Conservation (phyloP, 78 protist genomes). For the Dictyostelium capitatum region DNA sequence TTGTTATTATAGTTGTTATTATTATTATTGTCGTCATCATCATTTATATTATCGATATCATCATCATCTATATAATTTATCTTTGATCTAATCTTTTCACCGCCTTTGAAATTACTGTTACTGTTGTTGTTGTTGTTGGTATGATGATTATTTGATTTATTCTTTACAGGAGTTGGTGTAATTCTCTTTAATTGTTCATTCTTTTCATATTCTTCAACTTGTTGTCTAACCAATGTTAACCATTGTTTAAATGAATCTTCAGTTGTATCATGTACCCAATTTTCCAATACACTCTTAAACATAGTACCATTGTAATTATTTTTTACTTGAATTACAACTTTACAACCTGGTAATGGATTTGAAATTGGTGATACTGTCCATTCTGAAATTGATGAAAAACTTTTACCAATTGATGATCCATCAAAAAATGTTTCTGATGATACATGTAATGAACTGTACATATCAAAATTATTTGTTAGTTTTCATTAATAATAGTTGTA, state of each 20-base stretch:
- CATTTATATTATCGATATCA: neutral
- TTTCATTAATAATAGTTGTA: neutral
- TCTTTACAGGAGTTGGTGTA: slow-evolving; percentile 69
- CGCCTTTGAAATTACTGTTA: neutral
- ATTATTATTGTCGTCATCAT: neutral
- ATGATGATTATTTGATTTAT: neutral
- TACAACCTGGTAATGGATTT: slow-evolving; percentile 52
- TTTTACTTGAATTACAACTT: slow-evolving; percentile 51
- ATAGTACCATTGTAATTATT: slow-evolving; percentile 56
- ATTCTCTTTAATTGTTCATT: slow-evolving; percentile 50
- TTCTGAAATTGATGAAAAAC: slow-evolving; percentile 56
- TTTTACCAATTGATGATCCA: slow-evolving; percentile 55
- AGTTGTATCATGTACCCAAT: slow-evolving; percentile 76
- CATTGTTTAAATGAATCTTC: slow-evolving; percentile 69
- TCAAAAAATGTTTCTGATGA: slow-evolving; percentile 70
- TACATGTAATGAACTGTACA: slow-evolving; percentile 32
- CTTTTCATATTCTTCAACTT: slow-evolving; percentile 76
- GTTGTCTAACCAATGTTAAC: slow-evolving; percentile 51
- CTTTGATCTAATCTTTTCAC: neutral
- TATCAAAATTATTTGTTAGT: neutral
- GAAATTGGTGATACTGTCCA: slow-evolving; percentile 66
- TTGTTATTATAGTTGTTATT: neutral
- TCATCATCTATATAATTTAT: neutral
- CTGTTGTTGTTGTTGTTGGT: neutral
- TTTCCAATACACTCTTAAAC: slow-evolving; percentile 56